Conservation (phyloP, 495 filamentous ascomycete species). For the Pyrenula massariospora region DNA sequence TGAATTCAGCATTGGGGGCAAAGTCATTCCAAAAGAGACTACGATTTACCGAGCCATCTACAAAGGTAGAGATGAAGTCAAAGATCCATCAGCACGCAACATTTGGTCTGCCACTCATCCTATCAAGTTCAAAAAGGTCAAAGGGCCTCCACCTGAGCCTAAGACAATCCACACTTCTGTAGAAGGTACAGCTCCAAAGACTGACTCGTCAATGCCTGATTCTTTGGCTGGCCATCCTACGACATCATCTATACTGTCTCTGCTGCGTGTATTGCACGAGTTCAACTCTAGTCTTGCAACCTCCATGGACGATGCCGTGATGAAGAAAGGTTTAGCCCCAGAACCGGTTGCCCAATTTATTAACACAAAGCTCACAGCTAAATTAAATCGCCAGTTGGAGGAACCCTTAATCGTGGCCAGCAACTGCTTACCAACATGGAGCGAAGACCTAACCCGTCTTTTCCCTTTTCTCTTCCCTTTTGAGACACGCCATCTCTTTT, state of each 20-base stretch:
- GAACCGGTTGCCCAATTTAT: slow-evolving; percentile 93
- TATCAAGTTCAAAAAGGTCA: slow-evolving; percentile 80
- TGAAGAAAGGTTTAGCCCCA: slow-evolving; percentile 53
- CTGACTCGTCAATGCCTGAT: slow-evolving; percentile 49
- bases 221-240: slow-evolving; percentile 78
- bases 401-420: slow-evolving; percentile 98
- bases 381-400: slow-evolving; percentile 92
- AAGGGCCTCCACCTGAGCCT: slow-evolving; percentile 80
- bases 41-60: slow-evolving; percentile 96
- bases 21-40: slow-evolving; percentile 77
- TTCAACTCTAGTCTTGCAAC: slow-evolving; percentile 94
- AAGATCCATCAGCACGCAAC: slow-evolving; percentile 57
- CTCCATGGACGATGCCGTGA: slow-evolving; percentile 81
- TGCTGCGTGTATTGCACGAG: slow-evolving; percentile 85
- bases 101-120: slow-evolving; percentile 86
- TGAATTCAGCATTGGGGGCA: slow-evolving; percentile 81
- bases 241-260: slow-evolving; percentile 75
- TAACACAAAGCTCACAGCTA: slow-evolving; percentile 98
- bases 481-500: slow-evolving; percentile 92
- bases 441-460: slow-evolving; percentile 86
- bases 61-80: slow-evolving; percentile 48
- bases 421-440: slow-evolving; percentile 92
- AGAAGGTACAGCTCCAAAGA: slow-evolving; percentile 27
- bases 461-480: slow-evolving; percentile 99
- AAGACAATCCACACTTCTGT: slow-evolving; percentile 46